Conservation (phyloP, 148 eudicot genomes). For the Amaranthus hypochondriacus region DNA sequence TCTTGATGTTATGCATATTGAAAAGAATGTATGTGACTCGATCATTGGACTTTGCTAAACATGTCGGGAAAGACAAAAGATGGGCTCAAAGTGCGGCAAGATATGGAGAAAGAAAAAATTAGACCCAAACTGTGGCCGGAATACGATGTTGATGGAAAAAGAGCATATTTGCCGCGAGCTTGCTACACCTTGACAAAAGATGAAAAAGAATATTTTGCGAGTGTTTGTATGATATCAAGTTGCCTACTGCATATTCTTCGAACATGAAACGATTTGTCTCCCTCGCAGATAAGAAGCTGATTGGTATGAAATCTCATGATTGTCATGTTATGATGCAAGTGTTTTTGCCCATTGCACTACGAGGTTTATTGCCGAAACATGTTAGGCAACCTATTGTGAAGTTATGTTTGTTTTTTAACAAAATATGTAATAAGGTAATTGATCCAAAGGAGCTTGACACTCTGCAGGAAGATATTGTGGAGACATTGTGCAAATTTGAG, state of each 20-base stretch:
- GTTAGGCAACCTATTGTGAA: neutral
- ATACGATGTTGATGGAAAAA: too few relatives aligned
- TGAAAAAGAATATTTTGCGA: neutral
- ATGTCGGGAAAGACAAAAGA: too few relatives aligned
- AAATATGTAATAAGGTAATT: constrained; percentile 5
- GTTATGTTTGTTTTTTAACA: neutral
- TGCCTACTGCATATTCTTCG: neutral
- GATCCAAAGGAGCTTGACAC: neutral
- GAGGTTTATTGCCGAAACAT: neutral
- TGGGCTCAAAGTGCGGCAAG: too few relatives aligned
- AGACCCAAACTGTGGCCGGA: too few relatives aligned
- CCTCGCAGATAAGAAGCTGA: neutral
- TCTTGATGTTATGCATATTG: too few relatives aligned
- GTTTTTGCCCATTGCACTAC: neutral
- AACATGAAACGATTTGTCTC: neutral
- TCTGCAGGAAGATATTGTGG: neutral
- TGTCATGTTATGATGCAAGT: constrained; percentile 2
- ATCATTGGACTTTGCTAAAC: too few relatives aligned
- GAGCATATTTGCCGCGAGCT: neutral
- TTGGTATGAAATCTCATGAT: constrained; percentile 8
- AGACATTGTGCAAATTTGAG: neutral
- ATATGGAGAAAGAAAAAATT: too few relatives aligned
- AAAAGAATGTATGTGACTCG: too few relatives aligned
- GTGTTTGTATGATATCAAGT: too few relatives aligned
- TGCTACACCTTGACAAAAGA: neutral